Conservation (phyloP, 2,329 filamentous ascomycete species). For the Chrysoporthe austroafricana region DNA sequence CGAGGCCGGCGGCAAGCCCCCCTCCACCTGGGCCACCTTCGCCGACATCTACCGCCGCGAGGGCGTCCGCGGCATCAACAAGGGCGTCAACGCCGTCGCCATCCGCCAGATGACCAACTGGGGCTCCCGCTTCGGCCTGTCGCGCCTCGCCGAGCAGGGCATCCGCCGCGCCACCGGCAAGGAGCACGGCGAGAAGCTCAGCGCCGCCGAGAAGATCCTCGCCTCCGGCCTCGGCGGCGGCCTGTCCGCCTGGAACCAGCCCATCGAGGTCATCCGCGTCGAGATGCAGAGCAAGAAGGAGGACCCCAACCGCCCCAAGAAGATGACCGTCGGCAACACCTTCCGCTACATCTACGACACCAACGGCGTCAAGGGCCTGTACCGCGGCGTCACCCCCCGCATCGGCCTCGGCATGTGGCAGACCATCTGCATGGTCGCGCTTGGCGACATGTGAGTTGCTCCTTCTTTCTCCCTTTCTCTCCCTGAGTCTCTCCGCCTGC, state of each 20-base stretch:
- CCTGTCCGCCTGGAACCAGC: slow-evolving; percentile 97
- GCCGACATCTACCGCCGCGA: slow-evolving; percentile 96
- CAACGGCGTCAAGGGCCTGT: slow-evolving; percentile 90
- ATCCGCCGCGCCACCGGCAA: slow-evolving; percentile 83
- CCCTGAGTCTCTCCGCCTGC: slow-evolving; percentile 18
- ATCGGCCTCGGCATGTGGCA: slow-evolving; percentile 98
- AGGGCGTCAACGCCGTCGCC: slow-evolving; percentile 96
- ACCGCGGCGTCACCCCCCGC: slow-evolving; percentile 92
- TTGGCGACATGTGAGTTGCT: slow-evolving; percentile 88
- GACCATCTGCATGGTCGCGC: slow-evolving; percentile 99
- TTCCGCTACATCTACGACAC: slow-evolving; percentile 85
- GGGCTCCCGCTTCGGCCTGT: slow-evolving; percentile 94
- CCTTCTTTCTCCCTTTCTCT: slow-evolving; percentile 18
- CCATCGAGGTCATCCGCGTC: slow-evolving; percentile 98
- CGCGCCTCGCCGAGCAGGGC: slow-evolving; percentile 84
- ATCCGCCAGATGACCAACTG: slow-evolving; percentile 99
- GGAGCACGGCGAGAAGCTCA: slow-evolving; percentile 77
- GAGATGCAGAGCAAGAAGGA: slow-evolving; percentile 99
- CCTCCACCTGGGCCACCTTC: slow-evolving; percentile 92
- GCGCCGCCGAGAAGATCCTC: slow-evolving; percentile 82
- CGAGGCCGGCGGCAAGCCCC: slow-evolving; percentile 78
- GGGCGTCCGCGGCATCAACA: slow-evolving; percentile 95
- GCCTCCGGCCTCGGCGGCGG: slow-evolving; percentile 89
- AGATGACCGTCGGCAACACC: slow-evolving; percentile 93
- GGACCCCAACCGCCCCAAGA: slow-evolving; percentile 97